A percentile compares a stretch with the other conserved stretches of the same genome.
Conservation (phyloP, 2,329 filamentous ascomycete species). For the Diatrype stigma region DNA sequence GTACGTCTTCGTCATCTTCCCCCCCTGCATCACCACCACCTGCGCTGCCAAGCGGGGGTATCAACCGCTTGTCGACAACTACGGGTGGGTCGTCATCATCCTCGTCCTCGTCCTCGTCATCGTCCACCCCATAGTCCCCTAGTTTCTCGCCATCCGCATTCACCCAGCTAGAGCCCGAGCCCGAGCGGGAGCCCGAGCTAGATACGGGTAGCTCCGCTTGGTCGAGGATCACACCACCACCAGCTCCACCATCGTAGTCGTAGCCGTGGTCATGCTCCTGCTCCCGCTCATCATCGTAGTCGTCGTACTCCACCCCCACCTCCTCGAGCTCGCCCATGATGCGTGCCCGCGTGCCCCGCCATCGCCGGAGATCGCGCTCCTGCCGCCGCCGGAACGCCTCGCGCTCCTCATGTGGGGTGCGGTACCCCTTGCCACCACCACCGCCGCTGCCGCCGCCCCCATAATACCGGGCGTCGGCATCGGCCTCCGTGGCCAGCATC, state of each 20-base stretch:
- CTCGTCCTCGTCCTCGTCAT: conserved; percentile 54
- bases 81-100: conserved; percentile 8
- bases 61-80: conserved; percentile 32
- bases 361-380: conserved; percentile 39
- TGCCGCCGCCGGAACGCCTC: conserved; percentile 49
- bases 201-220: no score
- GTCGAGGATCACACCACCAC: no score
- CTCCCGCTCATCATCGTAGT: no score
- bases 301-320: conserved; percentile 29
- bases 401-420: conserved; percentile 42
- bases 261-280: no score
- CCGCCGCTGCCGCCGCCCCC: not conserved
- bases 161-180: no score
- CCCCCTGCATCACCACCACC: no score
- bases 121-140: conserved; percentile 75
- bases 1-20: conserved; percentile 60
- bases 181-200: no score
- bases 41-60: no score
- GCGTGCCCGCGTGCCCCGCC: conserved; percentile 26
- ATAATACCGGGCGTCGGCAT: no score
- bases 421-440: not conserved
- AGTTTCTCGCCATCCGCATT: conserved; percentile 73
- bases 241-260: no score
- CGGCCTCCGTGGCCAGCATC: no score
- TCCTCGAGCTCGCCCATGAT: conserved; percentile 50